Evolutionary conservation across 208 protist species (phyloP), one percentile per base, ranked within the genome.

Genomic region (Crithidia mellificae): DNA sequence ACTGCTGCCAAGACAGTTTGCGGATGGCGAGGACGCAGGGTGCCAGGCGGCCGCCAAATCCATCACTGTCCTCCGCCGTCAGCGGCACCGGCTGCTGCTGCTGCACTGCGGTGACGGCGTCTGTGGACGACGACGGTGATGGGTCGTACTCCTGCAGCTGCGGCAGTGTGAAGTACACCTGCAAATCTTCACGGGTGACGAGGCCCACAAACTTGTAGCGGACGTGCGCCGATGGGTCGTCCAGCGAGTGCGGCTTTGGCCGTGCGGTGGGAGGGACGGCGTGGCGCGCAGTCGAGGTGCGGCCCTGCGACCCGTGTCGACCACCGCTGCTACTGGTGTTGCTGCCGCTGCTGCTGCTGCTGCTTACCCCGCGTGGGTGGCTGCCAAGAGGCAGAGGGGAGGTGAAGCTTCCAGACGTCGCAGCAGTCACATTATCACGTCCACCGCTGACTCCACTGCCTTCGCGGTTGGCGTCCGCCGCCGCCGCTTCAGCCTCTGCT

Each of bases 161-260:
- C 12, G 83, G 85, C 32, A 94, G 78, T 8, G 87, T 78, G 29
- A 97, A 72, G 65, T 90, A 91, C 39, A 92, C 85, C 61, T 91
- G 82, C 30, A 97, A 57, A 61, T 96, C 89, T 52, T 92, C 85
- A 12, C 90, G 86, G 24, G 92, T 95, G 50, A 96, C 82, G 24
- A 96, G 77, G 41, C 91, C 90, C 17, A 95, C 81, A 77, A 97
- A 93, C 69, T 90, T 86, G 63, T 84, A 81, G 46, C 78, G 75
- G 63, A 77, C 27, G 6, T 43, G 65, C 47, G 52, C 24, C 15
- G 53, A n/a, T n/a, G 41, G 39, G 19, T 44, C 25, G 11, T 22
- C 51, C 55, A 52, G n/a, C 17, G 53, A 50, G 27, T 32, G 9
- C 59, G 44, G 25, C 44, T n/a, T 19, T 56, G 29, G 50, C n/a